phyloP scores from a whole-genome alignment of 2,329 filamentous ascomycete species.

The Cladosporium colombiae region DNA sequence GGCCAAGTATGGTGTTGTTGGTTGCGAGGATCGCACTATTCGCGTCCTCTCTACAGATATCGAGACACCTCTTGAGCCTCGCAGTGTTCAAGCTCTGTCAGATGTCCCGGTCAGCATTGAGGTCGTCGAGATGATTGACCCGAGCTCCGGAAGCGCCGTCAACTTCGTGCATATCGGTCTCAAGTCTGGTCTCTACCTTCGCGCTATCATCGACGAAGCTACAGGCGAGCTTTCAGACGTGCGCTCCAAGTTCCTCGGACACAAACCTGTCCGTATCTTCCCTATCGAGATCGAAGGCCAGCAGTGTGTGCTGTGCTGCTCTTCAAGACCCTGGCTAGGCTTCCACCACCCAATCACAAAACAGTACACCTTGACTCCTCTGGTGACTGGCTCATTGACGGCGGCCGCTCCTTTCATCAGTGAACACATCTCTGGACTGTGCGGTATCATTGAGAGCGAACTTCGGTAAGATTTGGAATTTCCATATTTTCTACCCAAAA shows the following conservation, averaged over 20 bases:
- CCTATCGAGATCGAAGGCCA: constrained; percentile 85
- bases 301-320: constrained; percentile 74
- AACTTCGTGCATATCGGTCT: constrained; percentile 95
- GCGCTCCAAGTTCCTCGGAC: constrained; percentile 88
- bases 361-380: constrained; percentile 85
- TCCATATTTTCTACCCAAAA: not conserved
- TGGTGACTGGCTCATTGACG: constrained; percentile 73
- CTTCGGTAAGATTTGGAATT: constrained; percentile 17
- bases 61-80: constrained; percentile 86
- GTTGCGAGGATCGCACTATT: constrained; percentile 94
- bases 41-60: constrained; percentile 59
- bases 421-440: constrained; percentile 60
- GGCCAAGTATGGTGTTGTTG: constrained; percentile 91
- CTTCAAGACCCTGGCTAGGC: constrained; percentile 92
- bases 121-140: constrained; percentile 95
- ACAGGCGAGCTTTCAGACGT: constrained; percentile 96
- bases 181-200: constrained; percentile 91
- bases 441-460: constrained; percentile 32
- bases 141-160: constrained; percentile 81
- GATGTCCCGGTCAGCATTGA: constrained; percentile 84
- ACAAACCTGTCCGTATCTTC: constrained; percentile 86
- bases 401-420: constrained; percentile 97
- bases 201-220: constrained; percentile 91
- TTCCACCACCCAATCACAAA: constrained; percentile 87
- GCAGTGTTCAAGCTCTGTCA: constrained; percentile 90